Conservation (phyloP, 441 rosid genomes). For the Monsonia emarginata region DNA sequence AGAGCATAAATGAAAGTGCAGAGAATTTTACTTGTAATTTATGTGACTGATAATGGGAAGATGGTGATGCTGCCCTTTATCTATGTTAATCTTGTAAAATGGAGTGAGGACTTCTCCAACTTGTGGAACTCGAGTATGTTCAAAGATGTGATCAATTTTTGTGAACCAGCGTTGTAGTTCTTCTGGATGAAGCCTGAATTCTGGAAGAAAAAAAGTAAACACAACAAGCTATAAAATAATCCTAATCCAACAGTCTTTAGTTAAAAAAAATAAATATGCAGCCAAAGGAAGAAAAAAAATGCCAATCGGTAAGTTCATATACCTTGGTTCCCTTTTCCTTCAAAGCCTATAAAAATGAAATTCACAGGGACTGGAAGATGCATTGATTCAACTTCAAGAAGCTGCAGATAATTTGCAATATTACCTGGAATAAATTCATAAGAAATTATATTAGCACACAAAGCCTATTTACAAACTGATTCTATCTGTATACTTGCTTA, state of each 20-base stretch:
- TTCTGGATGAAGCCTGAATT: conserved; percentile 68
- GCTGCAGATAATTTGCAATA: conserved; percentile 72
- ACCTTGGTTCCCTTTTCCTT: conserved; percentile 97
- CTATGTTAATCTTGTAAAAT: conserved; percentile 54
- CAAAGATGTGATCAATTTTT: conserved; percentile 83
- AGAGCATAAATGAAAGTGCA: conserved; percentile 6
- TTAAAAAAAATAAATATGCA: not conserved
- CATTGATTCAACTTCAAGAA: conserved; percentile 80
- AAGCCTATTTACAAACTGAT: conserved; percentile 5
- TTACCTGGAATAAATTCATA: conserved; percentile 40
- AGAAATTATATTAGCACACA: conserved; percentile 4
- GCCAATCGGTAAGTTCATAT: conserved; percentile 1
- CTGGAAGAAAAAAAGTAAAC: conserved; percentile 26
- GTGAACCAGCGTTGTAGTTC: conserved; percentile 95
- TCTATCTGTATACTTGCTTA: not conserved
- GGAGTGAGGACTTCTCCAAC: conserved; percentile 67
- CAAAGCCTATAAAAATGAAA: conserved; percentile 92
- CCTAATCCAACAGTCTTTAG: conserved; percentile 9
- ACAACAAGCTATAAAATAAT: conserved; percentile 12
- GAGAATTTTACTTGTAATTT: conserved; percentile 61
- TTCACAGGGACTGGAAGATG: conserved; percentile 88
- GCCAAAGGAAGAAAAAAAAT: not conserved
- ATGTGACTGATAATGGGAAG: conserved; percentile 72
- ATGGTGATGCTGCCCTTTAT: conserved; percentile 57
- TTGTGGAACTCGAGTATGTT: conserved; percentile 75